These are phyloP conservation scores for Ascodesmis nigricans DNA, from an alignment of 495 filamentous ascomycete genomes.

Conservation along the genomic window DNA sequence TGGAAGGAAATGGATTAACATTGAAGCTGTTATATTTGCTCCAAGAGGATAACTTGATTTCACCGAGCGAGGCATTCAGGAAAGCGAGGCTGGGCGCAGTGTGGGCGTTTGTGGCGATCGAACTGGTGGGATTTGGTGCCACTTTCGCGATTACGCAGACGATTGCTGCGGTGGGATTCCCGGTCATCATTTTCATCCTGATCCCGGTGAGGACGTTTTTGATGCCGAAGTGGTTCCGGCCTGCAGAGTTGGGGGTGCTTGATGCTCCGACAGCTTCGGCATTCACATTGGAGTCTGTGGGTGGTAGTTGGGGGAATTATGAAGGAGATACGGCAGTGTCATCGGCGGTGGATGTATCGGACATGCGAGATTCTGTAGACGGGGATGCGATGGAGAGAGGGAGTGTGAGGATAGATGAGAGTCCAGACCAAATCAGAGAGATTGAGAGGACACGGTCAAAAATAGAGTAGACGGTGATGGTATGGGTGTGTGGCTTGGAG, in stretches of 20 bases:
- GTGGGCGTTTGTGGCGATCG: slow-evolving; percentile 56
- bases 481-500: too few relatives aligned
- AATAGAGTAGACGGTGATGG: too few relatives aligned
- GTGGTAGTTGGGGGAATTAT: slow-evolving; percentile 39
- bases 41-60: slow-evolving; percentile 42
- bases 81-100: slow-evolving; percentile 36
- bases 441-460: too few relatives aligned
- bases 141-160: slow-evolving; percentile 95
- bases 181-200: slow-evolving; percentile 59
- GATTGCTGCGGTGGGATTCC: slow-evolving; percentile 83
- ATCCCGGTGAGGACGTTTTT: slow-evolving; percentile 56
- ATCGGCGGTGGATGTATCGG: slow-evolving; percentile 5
- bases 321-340: slow-evolving; percentile 9
- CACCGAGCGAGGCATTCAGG: slow-evolving; percentile 42
- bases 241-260: slow-evolving; percentile 44
- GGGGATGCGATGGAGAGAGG: slow-evolving; percentile 23
- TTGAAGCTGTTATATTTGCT: slow-evolving; percentile 55
- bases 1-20: slow-evolving; percentile 59
- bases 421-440: too few relatives aligned
- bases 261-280: slow-evolving; percentile 65
- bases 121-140: slow-evolving; percentile 58
- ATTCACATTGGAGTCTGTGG: slow-evolving; percentile 70
- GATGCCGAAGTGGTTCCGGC: slow-evolving; percentile 46
- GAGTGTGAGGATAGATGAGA: too few relatives aligned
- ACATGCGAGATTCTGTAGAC: slow-evolving; percentile 7